phyloP scores from a whole-genome alignment of 345 rosid genomes.

The Iberis pinnata region DNA sequence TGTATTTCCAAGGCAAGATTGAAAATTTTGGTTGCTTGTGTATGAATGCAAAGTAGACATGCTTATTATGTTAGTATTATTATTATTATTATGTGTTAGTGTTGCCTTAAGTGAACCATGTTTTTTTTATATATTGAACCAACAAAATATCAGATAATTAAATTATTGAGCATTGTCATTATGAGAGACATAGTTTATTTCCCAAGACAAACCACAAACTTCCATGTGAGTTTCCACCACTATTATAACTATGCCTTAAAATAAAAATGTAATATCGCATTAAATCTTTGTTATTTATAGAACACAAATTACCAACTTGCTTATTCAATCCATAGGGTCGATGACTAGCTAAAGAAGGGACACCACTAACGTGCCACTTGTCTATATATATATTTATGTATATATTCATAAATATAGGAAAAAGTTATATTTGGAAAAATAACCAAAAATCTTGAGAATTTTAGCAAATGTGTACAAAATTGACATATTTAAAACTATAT shows the following conservation, averaged over 20 bases:
- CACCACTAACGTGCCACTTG: constrained; percentile 33
- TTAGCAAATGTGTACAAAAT: no score
- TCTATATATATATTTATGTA: neutral
- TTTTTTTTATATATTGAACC: neutral
- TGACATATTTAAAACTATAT: no score
- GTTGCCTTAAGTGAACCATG: no score
- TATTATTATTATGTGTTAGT: no score
- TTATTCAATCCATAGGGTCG: constrained; percentile 18
- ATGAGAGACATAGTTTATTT: constrained; percentile 31
- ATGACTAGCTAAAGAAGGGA: constrained; percentile 33
- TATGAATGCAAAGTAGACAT: constrained; percentile 29
- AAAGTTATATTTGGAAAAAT: no score
- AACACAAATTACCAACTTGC: constrained; percentile 27
- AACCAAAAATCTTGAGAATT: no score
- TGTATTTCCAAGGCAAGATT: neutral
- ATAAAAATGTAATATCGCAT: constrained; percentile 18
- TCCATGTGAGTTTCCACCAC: constrained; percentile 37
- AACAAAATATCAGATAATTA: neutral
- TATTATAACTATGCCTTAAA: constrained; percentile 16
- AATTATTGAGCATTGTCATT: constrained; percentile 19
- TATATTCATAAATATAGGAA: neutral
- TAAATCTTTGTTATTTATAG: constrained; percentile 21
- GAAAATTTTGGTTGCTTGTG: constrained; percentile 30
- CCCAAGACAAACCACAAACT: constrained; percentile 26
- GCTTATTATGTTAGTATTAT: constrained; percentile 19